Percentiles rank a stretch among this genome's conserved stretches.
Conservation (phyloP, 2,329 filamentous ascomycete species). For the Shiraia bambusicola region DNA sequence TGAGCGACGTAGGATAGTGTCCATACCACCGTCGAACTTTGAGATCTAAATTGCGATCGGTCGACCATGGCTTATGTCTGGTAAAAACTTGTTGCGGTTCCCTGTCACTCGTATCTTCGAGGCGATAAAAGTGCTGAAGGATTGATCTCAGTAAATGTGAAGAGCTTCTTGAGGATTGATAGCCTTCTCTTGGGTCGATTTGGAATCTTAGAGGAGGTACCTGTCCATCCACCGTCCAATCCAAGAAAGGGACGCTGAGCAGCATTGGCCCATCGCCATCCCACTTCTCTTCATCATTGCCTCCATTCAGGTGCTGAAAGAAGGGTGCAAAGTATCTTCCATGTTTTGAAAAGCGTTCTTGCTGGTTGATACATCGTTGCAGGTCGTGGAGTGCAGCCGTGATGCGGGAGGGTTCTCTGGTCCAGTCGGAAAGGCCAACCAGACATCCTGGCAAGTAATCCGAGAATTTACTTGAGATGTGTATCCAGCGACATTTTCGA, state of each 20-base stretch:
- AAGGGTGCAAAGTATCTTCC: constrained; percentile 49
- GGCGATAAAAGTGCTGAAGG: constrained; percentile 47
- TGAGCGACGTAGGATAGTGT: constrained; percentile 45
- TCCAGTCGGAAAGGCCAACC: constrained; percentile 37
- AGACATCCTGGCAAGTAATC: constrained; percentile 43
- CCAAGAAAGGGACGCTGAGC: constrained; percentile 46
- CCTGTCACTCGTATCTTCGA: constrained; percentile 48
- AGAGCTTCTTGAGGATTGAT: constrained; percentile 41
- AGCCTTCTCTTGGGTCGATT: constrained; percentile 46
- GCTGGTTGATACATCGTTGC: constrained; percentile 41
- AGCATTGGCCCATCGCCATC: constrained; percentile 37
- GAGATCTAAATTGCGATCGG: constrained; percentile 45
- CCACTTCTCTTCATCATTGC: constrained; percentile 5
- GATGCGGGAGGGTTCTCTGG: constrained; percentile 15
- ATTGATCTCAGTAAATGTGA: constrained; percentile 46
- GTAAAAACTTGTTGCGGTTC: constrained; percentile 45
- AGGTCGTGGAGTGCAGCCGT: constrained; percentile 33
- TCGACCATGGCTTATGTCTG: constrained; percentile 47
- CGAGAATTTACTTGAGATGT: constrained; percentile 47
- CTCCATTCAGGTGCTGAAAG: constrained; percentile 35
- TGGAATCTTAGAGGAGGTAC: constrained; percentile 46
- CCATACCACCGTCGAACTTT: constrained; percentile 49
- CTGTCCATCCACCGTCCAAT: constrained; percentile 45
- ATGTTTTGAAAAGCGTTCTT: constrained; percentile 49
- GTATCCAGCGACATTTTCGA: constrained; percentile 46